These are phyloP conservation scores for Cornus florida DNA, from an alignment of 148 eudicot genomes.

Conservation along the genomic window DNA sequence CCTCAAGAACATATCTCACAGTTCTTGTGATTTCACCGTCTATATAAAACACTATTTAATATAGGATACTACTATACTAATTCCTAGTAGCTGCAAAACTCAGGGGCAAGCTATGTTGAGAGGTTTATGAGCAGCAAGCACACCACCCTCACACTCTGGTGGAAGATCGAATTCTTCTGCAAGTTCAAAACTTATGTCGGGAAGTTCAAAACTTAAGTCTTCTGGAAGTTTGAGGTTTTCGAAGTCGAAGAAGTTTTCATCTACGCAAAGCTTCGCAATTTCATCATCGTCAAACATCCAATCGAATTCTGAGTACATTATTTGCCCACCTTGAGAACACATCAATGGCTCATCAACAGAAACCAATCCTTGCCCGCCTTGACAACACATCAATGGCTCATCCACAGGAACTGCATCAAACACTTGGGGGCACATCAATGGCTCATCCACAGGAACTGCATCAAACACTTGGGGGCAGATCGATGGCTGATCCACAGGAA, in stretches of 20 bases:
- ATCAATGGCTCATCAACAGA: constrained; percentile 1
- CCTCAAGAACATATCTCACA: constrained; percentile 12
- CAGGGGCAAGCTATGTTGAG: constrained; percentile 58
- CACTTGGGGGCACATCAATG: constrained; percentile 9
- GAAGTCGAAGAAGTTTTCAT: constrained; percentile 29
- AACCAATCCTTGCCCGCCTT: constrained; percentile 15
- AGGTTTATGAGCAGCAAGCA: constrained; percentile 14
- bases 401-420: background rate
- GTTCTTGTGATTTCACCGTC: constrained; percentile 9
- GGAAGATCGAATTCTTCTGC: too few species aligned
- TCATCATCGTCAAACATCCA: too few species aligned
- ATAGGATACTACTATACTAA: background rate
- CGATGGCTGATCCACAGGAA: background rate
- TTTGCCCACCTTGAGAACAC: constrained; percentile 25
- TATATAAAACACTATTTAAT: background rate
- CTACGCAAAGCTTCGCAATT: background rate
- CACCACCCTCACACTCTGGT: too few species aligned
- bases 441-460: background rate
- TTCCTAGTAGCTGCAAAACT: constrained; percentile 70
- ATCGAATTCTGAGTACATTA: constrained; percentile 40
- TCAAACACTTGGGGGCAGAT: too few species aligned
- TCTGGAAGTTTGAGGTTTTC: constrained; percentile 47
- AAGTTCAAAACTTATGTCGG: too few species aligned
- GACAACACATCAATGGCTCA: constrained; percentile 4
- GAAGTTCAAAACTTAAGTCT: too few species aligned